Conservation (phyloP, 805 yeast genomes). For the Isabelozyma heimii region DNA sequence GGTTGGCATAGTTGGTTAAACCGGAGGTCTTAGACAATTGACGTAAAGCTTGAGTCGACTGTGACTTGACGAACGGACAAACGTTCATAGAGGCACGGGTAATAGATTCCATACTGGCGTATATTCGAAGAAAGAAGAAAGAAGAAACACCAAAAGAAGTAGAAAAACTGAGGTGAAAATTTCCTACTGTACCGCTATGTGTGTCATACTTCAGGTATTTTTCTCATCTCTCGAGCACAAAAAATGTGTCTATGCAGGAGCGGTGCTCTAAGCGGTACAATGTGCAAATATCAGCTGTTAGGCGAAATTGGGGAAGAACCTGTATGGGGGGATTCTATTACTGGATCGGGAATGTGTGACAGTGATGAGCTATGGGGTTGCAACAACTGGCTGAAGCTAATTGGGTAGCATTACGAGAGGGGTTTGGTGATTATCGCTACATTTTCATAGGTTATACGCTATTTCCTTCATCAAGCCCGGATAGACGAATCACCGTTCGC, state of each 20-base stretch:
- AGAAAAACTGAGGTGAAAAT: not conserved
- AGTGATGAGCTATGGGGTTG: not conserved
- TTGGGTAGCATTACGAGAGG: no score
- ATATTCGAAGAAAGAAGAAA: not conserved
- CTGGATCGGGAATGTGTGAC: not conserved
- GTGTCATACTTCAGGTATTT: not conserved
- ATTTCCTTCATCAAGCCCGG: not conserved
- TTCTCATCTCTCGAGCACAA: not conserved
- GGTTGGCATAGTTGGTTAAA: conserved; percentile 58
- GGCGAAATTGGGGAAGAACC: not conserved
- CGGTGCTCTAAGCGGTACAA: no score
- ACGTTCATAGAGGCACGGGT: conserved; percentile 72
- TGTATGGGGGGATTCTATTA: not conserved
- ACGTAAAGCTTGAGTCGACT: conserved; percentile 59
- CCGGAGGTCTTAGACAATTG: conserved; percentile 45
- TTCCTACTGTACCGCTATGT: not conserved
- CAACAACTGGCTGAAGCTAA: no score
- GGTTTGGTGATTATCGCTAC: no score
- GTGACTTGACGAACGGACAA: conserved; percentile 78
- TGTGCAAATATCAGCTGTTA: no score
- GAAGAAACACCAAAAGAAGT: not conserved
- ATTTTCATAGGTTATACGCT: no score
- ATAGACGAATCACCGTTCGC: not conserved
- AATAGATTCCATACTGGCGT: conserved; percentile 64
- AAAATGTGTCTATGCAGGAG: no score